These are phyloP conservation scores for Trametes polyzona DNA, from an alignment of 1,284 basidiomycete species.

Conservation along the genomic window DNA sequence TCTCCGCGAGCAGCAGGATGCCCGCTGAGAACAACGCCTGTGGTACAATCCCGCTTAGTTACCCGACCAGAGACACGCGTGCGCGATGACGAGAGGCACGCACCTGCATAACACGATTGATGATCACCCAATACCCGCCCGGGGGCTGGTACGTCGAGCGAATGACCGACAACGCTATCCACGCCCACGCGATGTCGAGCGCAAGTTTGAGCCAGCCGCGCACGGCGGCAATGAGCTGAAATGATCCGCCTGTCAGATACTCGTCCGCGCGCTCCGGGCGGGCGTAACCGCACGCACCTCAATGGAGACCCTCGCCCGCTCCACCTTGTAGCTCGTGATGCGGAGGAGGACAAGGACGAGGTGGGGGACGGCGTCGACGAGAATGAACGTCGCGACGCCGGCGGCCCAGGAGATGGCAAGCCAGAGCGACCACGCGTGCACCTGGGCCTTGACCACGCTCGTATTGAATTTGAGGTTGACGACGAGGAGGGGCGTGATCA, in stretches of 20 bases:
- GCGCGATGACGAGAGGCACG: constrained; percentile 12
- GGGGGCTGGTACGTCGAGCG: constrained; percentile 60
- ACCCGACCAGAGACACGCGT: background rate
- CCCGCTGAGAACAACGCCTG: constrained; percentile 69
- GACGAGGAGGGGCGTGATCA: constrained; percentile 72
- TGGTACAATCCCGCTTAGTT: background rate
- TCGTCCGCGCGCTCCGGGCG: background rate
- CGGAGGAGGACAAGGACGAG: constrained; percentile 57
- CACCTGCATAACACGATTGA: constrained; percentile 75
- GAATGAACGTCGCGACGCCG: constrained; percentile 59
- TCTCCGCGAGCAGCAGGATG: constrained; percentile 69
- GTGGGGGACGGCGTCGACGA: constrained; percentile 67
- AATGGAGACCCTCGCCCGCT: constrained; percentile 64
- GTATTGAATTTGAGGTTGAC: constrained; percentile 63
- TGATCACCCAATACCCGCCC: constrained; percentile 65
- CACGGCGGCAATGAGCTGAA: constrained; percentile 71
- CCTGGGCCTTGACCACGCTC: constrained; percentile 53
- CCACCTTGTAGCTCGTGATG: constrained; percentile 63
- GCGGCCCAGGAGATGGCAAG: constrained; percentile 71
- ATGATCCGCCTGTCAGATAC: constrained; percentile 5
- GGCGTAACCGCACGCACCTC: constrained; percentile 54
- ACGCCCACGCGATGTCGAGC: constrained; percentile 68
- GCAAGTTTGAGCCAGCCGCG: constrained; percentile 71
- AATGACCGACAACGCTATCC: constrained; percentile 70
- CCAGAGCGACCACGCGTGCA: constrained; percentile 76